phyloP scores from a whole-genome alignment of 768 basidiomycete genomes.

The Leccinum longicurvipes region DNA sequence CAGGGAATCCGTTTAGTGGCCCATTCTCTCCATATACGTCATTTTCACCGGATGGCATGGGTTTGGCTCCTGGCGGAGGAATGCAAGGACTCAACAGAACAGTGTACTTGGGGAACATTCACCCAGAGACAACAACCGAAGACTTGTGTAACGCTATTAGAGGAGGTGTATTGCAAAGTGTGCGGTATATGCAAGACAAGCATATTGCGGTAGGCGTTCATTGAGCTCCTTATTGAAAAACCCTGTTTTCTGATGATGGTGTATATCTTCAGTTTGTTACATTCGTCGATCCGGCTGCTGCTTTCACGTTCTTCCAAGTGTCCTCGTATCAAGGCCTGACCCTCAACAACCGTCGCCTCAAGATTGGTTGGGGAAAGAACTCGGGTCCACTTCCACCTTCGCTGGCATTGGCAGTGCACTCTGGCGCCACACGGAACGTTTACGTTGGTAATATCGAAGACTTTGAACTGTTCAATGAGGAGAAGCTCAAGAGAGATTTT shows the following conservation, averaged over 20 bases:
- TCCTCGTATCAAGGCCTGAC: slow-evolving; percentile 88
- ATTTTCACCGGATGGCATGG: slow-evolving; percentile 43
- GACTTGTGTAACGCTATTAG: slow-evolving; percentile 96
- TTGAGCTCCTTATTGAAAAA: background rate
- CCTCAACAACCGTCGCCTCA: slow-evolving; percentile 89
- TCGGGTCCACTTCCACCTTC: slow-evolving; percentile 82
- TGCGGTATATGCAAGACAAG: slow-evolving; percentile 95
- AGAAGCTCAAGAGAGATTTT: slow-evolving; percentile 89
- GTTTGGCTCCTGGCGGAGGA: slow-evolving; percentile 27
- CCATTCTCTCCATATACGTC: slow-evolving; percentile 50
- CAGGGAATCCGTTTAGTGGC: slow-evolving; percentile 29
- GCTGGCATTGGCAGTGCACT: slow-evolving; percentile 84
- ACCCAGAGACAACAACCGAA: slow-evolving; percentile 92
- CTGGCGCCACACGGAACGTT: slow-evolving; percentile 93
- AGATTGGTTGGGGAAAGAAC: slow-evolving; percentile 98
- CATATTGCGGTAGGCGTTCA: slow-evolving; percentile 79
- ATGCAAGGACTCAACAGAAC: slow-evolving; percentile 79
- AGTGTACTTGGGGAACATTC: slow-evolving; percentile 94
- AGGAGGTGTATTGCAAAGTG: slow-evolving; percentile 94
- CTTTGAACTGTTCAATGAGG: slow-evolving; percentile 88
- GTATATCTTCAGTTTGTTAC: slow-evolving; percentile 72
- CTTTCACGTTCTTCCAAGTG: slow-evolving; percentile 92
- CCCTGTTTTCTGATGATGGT: slow-evolving; percentile 1
- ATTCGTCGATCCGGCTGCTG: slow-evolving; percentile 91
- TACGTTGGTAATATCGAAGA: slow-evolving; percentile 96